phyloP scores from a whole-genome alignment of 169 alveolate genomes.

The Theileria sp. region DNA sequence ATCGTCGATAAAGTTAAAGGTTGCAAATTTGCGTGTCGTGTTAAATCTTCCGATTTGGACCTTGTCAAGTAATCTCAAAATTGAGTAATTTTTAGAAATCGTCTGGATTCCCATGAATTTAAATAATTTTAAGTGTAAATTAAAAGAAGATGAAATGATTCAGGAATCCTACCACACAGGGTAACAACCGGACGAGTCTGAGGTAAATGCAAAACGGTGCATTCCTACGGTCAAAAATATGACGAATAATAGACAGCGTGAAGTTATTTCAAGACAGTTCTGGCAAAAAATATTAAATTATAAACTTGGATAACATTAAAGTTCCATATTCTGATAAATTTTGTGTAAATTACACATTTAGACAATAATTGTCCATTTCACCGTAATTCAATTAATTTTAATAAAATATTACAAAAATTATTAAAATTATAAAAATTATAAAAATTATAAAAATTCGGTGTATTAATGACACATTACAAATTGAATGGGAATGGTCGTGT shows the following conservation, averaged over 20 bases:
- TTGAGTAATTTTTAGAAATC: neutral
- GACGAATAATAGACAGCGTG: neutral
- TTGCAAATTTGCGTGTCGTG: slow-evolving; percentile 2
- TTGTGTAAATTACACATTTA: neutral
- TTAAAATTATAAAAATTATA: too few relatives aligned
- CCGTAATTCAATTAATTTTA: neutral
- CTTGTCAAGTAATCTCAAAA: slow-evolving; percentile 9
- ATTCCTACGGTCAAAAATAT: neutral
- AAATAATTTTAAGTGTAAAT: neutral
- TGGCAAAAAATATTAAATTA: neutral
- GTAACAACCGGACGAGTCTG: neutral
- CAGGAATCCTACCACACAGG: slow-evolving; percentile 25
- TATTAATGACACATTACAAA: slow-evolving; percentile 5
- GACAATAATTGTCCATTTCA: neutral
- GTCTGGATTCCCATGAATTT: neutral
- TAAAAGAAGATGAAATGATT: slow-evolving; percentile 3
- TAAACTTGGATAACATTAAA: neutral
- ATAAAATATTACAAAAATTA: too few relatives aligned
- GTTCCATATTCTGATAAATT: too few relatives aligned
- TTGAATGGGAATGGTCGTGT: neutral
- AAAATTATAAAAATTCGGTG: too few relatives aligned
- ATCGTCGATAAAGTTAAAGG: slow-evolving; percentile 32
- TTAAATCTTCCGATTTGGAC: neutral
- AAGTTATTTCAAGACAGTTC: neutral
- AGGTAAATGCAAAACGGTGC: slow-evolving; percentile 19